phyloP scores from a whole-genome alignment of 225 moss, liverwort and hornwort species.

The Asterella californica region DNA sequence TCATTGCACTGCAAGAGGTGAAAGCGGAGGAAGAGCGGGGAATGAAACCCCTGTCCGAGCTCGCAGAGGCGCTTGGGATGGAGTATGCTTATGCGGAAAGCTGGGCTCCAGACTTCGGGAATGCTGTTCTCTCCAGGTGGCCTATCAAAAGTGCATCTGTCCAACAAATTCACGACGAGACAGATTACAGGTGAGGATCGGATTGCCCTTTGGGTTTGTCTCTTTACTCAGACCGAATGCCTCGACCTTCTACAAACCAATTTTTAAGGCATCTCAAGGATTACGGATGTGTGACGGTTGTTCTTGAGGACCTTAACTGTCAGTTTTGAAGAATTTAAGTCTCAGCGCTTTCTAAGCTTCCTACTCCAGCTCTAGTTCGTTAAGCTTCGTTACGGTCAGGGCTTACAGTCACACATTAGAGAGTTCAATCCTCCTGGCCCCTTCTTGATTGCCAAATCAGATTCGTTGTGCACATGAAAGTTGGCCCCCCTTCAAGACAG shows the following conservation, averaged over 20 bases:
- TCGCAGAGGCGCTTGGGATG: slow-evolving; percentile 48
- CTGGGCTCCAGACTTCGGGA: slow-evolving; percentile 54
- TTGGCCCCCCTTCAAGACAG: too few species aligned
- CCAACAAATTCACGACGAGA: slow-evolving; percentile 51
- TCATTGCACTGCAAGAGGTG: slow-evolving; percentile 49
- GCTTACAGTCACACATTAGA: neutral
- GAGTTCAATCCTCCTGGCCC: neutral
- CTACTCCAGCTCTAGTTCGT: neutral
- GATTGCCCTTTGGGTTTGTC: neutral
- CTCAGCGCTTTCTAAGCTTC: neutral
- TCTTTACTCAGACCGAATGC: neutral
- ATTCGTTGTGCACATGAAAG: neutral
- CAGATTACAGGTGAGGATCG: slow-evolving; percentile 37
- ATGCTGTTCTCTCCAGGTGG: slow-evolving; percentile 50
- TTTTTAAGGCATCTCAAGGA: too few species aligned
- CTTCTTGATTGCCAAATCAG: neutral
- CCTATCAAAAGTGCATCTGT: slow-evolving; percentile 51
- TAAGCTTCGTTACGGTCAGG: neutral
- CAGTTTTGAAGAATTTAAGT: neutral
- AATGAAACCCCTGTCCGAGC: slow-evolving; percentile 50
- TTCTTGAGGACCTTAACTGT: neutral
- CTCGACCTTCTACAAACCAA: neutral
- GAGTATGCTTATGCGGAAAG: slow-evolving; percentile 50
- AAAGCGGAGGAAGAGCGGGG: slow-evolving; percentile 46
- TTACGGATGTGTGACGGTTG: neutral